phyloP scores from a whole-genome alignment of 1,284 basidiomycete genomes.

The Violaceomyces palustris region DNA sequence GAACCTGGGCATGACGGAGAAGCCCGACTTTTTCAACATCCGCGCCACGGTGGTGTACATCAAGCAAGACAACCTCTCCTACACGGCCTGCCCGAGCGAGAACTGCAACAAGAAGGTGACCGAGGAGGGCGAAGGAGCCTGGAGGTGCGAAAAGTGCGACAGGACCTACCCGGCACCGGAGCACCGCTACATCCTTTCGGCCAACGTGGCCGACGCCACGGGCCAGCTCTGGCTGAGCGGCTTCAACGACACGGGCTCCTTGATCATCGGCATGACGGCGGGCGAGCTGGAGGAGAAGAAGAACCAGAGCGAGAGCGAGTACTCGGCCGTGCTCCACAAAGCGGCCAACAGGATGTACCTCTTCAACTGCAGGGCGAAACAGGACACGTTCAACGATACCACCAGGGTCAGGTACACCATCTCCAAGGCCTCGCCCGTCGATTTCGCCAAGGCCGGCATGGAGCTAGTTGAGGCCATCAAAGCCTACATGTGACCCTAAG shows the following conservation, averaged over 20 bases:
- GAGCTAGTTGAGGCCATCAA: conserved; percentile 45
- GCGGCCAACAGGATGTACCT: conserved; percentile 70
- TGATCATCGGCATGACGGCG: conserved; percentile 69
- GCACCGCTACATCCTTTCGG: conserved; percentile 83
- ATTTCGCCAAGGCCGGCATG: conserved; percentile 42
- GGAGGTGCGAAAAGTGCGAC: conserved; percentile 94
- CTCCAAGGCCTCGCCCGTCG: conserved; percentile 28
- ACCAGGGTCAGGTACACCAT: conserved; percentile 47
- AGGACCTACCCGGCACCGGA: conserved; percentile 68
- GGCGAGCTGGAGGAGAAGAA: conserved; percentile 73
- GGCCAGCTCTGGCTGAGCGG: conserved; percentile 88
- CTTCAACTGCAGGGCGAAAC: conserved; percentile 79
- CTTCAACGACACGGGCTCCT: conserved; percentile 85
- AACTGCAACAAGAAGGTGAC: conserved; percentile 89
- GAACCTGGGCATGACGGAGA: conserved; percentile 72
- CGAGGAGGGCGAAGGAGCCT: conserved; percentile 62
- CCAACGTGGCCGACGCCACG: conserved; percentile 84
- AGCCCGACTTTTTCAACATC: conserved; percentile 72
- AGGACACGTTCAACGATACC: conserved; percentile 50
- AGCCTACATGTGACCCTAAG: conserved; percentile 28
- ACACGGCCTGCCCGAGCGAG: conserved; percentile 79
- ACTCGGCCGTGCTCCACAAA: conserved; percentile 63
- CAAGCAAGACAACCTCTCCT: conserved; percentile 77
- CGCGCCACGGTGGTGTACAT: conserved; percentile 85
- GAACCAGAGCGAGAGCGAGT: conserved; percentile 66